These are phyloP conservation scores for Salix caprea DNA, from an alignment of 345 rosid species.

Conservation along the genomic window DNA sequence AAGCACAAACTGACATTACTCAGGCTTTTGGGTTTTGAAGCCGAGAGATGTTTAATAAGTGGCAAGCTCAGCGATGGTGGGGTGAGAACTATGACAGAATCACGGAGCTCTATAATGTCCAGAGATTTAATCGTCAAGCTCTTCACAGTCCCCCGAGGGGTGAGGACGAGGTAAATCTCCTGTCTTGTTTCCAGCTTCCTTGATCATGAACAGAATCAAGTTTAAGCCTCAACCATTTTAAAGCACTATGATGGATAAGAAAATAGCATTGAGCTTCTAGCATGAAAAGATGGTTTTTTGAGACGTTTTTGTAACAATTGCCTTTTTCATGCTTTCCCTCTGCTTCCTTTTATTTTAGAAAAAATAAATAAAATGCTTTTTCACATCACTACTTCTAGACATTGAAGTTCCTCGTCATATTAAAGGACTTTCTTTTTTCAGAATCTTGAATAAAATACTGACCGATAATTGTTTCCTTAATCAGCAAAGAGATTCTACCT, in stretches of 20 bases:
- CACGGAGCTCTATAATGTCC: constrained; percentile 96
- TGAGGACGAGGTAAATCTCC: constrained; percentile 66
- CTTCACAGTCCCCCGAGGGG: constrained; percentile 87
- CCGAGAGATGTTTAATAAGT: constrained; percentile 94
- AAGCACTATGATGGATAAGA: not conserved
- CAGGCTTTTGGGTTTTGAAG: constrained; percentile 40
- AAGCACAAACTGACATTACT: constrained; percentile 19
- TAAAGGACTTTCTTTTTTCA: not conserved
- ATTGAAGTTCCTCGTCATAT: not conserved
- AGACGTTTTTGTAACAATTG: not conserved
- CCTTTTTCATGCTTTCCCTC: not conserved
- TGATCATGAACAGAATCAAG: not conserved
- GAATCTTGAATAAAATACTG: not conserved
- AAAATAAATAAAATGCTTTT: not conserved
- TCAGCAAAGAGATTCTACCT: constrained; percentile 71
- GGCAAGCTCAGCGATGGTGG: constrained; percentile 99
- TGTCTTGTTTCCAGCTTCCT: not conserved
- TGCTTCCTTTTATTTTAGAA: not conserved
- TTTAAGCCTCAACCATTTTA: not conserved
- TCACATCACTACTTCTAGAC: not conserved
- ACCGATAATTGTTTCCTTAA: not conserved
- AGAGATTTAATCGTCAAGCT: constrained; percentile 91
- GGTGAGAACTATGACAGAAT: constrained; percentile 90
- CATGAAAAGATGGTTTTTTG: not conserved
- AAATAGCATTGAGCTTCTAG: too few relatives aligned